Evolutionary conservation across 2,329 filamentous ascomycete species (phyloP), one percentile per base, ranked within the genome.

Genomic region (Neophaeococcomyces aloes): DNA sequence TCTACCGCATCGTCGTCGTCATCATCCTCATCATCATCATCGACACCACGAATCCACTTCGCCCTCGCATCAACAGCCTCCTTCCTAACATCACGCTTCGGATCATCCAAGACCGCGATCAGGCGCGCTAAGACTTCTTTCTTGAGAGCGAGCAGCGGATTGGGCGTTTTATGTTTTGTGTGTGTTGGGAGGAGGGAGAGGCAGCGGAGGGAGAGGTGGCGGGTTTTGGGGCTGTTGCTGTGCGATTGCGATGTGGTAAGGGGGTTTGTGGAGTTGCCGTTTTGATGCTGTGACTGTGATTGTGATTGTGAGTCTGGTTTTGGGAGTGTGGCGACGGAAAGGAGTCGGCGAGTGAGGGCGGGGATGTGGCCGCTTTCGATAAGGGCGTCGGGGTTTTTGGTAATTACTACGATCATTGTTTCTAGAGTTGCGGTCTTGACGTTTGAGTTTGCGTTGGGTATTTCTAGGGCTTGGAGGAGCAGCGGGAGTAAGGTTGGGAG

Each of bases 391-490:
- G 78, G 70, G 35, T 72, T 74, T 50, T 80, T 73, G 30, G 67
- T 65, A 38, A 81, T 71, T 5, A 80, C 70, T 1, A 74, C 67
- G 10, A 67, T 67, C 4, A 82, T 65, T 2, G 75, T 79, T 10
- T 71, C 68, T 19, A 83, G 69, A 0, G 77, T 78, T 3, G 75
- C 74, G 43, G 70, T 65, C 52, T 80, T 79, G 48, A 81, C 73
- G 8, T 65, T 62, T 34, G 71, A 51, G 17, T 42, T 42, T 11
- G 39, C 39, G 37, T 60, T 53, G 7, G 55, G 42, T 3, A 78
- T 65, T 52, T 82, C 78, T 4, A 83, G 67, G 25, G 70, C 75
- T 56, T 82, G 79, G 0, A 83, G 65, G 14, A 83, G 69, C 1
- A 81, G 65, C 0, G 77, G 75, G 3, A 76, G 64, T 2, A 83